These are phyloP conservation scores for Lepidium campestre DNA, from an alignment of 441 rosid species.

Conservation along the genomic window DNA sequence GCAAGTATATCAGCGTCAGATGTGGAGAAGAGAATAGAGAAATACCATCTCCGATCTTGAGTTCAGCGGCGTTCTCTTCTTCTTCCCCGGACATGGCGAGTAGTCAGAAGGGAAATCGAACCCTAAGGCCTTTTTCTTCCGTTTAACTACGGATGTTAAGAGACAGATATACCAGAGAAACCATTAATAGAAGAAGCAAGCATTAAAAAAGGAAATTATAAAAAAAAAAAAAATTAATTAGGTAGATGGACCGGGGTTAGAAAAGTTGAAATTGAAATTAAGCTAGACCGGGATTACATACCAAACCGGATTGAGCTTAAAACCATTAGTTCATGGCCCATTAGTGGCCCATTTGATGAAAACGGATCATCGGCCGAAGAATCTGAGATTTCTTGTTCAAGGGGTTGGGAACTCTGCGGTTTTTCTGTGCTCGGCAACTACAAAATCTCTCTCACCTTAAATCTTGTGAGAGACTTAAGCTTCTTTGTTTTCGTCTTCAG, in stretches of 20 bases:
- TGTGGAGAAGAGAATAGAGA: background rate
- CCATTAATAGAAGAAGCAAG: too few species aligned
- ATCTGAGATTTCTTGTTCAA: conserved; percentile 33
- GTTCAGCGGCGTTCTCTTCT: conserved; percentile 95
- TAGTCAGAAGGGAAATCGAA: background rate
- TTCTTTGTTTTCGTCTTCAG: background rate
- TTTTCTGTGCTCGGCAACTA: conserved; percentile 11
- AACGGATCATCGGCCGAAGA: conserved; percentile 13
- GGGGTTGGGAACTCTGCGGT: conserved; percentile 14
- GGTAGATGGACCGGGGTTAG: too few species aligned
- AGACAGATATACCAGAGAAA: too few species aligned
- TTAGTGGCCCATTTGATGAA: background rate
- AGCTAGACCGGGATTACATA: background rate
- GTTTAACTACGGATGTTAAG: too few species aligned
- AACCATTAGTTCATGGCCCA: conserved; percentile 4
- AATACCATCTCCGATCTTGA: conserved; percentile 94
- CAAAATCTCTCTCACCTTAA: background rate
- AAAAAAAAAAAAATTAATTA: too few species aligned
- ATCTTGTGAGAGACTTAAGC: background rate
- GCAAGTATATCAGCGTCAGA: background rate
- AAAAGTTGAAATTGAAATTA: too few species aligned
- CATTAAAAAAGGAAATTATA: too few species aligned
- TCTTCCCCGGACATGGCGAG: conserved; percentile 84
- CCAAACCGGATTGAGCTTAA: background rate
- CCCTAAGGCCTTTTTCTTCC: background rate